Base-by-base conservation (phyloP, 2,329 filamentous ascomycete genomes). In the Aspergillus sp. region DNA sequence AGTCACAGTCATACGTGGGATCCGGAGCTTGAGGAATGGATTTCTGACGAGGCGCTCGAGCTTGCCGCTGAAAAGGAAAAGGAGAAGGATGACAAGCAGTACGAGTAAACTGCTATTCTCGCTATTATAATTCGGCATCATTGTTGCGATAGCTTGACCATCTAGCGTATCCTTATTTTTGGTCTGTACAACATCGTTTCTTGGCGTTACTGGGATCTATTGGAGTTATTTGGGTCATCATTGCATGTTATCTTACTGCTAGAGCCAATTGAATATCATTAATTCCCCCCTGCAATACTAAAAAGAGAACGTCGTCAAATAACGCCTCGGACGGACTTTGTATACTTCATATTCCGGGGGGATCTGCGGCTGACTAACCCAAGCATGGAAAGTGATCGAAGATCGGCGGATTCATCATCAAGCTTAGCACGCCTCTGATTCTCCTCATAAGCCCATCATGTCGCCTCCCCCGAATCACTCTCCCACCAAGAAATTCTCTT, bases 1-100 rank as follows among this genome's bases (percentile, higher is more conserved):
- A n/a, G 13, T 54, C 34, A 22, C 41, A 80, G 78, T 58, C 76
- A 80, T 64, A 76, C 72, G 19, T 80, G 77, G 77, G 63, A 72
- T 57, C 64, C 71, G 2, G 60, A 71, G 11, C 41, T 68, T 15
- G 70, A 72, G 45, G 67, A 75, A 65, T 79, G 77, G 77, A 60
- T 78, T 23, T 64, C 69, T 1, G 68, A 76, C 58, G 38, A 66
- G 50, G 57, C 62, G 41, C 60, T 65, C 23, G 55, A 66, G 47
- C 62, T 60, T n/a, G 19, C 48, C 11, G 19, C 45, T 38, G 46
- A 51, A 30, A 60, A 59, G 45, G 45, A 54, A 2, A 28, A 5
- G 7, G 54, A 64, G 8, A 58, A 61, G 22, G 63, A 64, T 17
- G 62, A 60, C 46, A 59, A 61, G 15, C 66, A 68, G 41, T 66